Evolutionary conservation across 2,329 filamentous ascomycete genomes (phyloP).

Genomic region (Hypoxylon sp.): DNA sequence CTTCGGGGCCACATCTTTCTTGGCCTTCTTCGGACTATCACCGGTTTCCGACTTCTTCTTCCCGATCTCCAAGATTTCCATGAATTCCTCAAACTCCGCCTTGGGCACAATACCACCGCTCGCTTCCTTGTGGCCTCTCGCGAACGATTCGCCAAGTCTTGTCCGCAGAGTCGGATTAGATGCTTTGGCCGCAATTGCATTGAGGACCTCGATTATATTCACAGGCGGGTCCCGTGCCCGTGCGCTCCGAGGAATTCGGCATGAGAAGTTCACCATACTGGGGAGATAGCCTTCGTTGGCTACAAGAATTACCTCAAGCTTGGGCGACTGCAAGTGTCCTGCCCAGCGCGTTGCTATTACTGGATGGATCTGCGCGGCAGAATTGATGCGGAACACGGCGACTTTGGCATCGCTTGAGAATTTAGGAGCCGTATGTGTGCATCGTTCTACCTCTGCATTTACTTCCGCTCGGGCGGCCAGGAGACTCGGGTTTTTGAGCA

Average conservation of each 20-base stretch:
- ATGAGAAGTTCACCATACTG: slow-evolving; percentile 72
- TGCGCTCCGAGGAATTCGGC: slow-evolving; percentile 66
- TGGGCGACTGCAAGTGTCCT: slow-evolving; percentile 64
- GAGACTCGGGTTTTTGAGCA: slow-evolving; percentile 59
- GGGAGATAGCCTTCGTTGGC: slow-evolving; percentile 73
- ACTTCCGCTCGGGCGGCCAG: slow-evolving; percentile 65
- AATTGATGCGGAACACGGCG: slow-evolving; percentile 69
- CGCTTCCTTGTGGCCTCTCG: slow-evolving; percentile 72
- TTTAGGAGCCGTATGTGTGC: slow-evolving; percentile 68
- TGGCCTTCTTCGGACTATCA: slow-evolving; percentile 45
- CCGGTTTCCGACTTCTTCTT: slow-evolving; percentile 55
- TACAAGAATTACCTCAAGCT: slow-evolving; percentile 70
- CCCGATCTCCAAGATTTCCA: slow-evolving; percentile 65
- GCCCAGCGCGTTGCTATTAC: slow-evolving; percentile 74
- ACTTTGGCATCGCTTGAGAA: slow-evolving; percentile 70
- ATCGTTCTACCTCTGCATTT: slow-evolving; percentile 67
- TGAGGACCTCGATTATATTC: slow-evolving; percentile 68
- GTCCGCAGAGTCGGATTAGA: slow-evolving; percentile 52
- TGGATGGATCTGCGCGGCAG: slow-evolving; percentile 69
- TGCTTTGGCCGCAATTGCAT: slow-evolving; percentile 57
- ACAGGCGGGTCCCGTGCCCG: slow-evolving; percentile 62
- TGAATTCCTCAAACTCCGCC: slow-evolving; percentile 71
- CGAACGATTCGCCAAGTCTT: slow-evolving; percentile 69
- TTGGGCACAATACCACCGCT: slow-evolving; percentile 70
- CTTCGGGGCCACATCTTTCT: slow-evolving; percentile 42